Evolutionary conservation across 2,329 filamentous ascomycete genomes (phyloP).

Genomic region (Aspergillus sp.): DNA sequence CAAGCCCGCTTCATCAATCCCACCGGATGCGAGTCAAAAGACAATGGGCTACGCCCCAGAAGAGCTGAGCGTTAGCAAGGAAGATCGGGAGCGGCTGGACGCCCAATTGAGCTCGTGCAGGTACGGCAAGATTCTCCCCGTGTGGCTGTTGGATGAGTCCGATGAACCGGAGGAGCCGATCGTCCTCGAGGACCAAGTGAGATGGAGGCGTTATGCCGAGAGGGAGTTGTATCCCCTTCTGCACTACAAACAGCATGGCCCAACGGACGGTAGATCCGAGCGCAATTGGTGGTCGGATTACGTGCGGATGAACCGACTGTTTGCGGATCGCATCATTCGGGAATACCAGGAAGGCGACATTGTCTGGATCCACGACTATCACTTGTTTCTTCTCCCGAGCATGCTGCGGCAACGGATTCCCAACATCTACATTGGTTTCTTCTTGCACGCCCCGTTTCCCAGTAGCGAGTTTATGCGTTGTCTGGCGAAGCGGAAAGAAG

Average conservation of each 20-base stretch:
- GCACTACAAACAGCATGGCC: slow-evolving; percentile 92
- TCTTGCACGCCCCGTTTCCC: slow-evolving; percentile 86
- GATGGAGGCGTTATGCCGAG: slow-evolving; percentile 87
- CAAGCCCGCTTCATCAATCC: slow-evolving; percentile 69
- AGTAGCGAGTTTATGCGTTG: slow-evolving; percentile 93
- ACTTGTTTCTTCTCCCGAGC: slow-evolving; percentile 79
- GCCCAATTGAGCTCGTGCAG: slow-evolving; percentile 61
- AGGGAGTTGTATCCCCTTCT: slow-evolving; percentile 86
- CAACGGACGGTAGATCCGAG: slow-evolving; percentile 72
- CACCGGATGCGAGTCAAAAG: slow-evolving; percentile 54
- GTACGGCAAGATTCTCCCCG: slow-evolving; percentile 70
- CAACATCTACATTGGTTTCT: slow-evolving; percentile 90
- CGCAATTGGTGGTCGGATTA: slow-evolving; percentile 86
- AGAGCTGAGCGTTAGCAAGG: slow-evolving; percentile 59
- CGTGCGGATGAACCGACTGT: slow-evolving; percentile 83
- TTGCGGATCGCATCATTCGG: slow-evolving; percentile 79
- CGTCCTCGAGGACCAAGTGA: slow-evolving; percentile 66
- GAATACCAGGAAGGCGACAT: slow-evolving; percentile 89
- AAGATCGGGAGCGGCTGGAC: slow-evolving; percentile 66
- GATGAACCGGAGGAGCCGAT: slow-evolving; percentile 61
- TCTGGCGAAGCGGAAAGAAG: slow-evolving; percentile 76
- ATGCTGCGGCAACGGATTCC: slow-evolving; percentile 78
- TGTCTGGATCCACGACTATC: slow-evolving; percentile 88
- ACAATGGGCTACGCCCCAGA: slow-evolving; percentile 54
- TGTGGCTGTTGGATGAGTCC: slow-evolving; percentile 76